These are phyloP conservation scores for Phytopythium kandeliae DNA, from an alignment of 352 stramenopile genomes.

Conservation along the genomic window DNA sequence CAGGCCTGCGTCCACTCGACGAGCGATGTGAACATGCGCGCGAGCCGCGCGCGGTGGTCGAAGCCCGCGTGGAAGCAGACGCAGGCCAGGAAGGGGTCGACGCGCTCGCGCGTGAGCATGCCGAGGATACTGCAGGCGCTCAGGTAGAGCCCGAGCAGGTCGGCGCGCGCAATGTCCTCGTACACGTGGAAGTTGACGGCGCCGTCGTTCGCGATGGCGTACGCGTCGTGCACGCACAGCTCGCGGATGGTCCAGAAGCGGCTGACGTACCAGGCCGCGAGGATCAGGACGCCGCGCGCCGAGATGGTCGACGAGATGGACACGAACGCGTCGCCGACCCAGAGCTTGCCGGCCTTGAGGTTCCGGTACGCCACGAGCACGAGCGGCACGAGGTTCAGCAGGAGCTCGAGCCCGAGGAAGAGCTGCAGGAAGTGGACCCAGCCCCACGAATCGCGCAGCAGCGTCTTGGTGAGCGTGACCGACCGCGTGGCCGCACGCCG, in stretches of 20 bases:
- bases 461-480: slow-evolving; percentile 14
- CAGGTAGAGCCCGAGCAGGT: slow-evolving; percentile 31
- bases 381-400: slow-evolving; percentile 23
- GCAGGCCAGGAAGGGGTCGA: slow-evolving; percentile 24
- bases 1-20: slow-evolving; percentile 9
- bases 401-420: slow-evolving; percentile 25
- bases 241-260: slow-evolving; percentile 51
- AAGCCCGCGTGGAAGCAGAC: slow-evolving; percentile 27
- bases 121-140: slow-evolving; percentile 17
- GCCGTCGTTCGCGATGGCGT: slow-evolving; percentile 50
- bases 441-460: slow-evolving; percentile 23
- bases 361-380: slow-evolving; percentile 24
- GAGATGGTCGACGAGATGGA: slow-evolving; percentile 20
- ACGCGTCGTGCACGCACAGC: slow-evolving; percentile 37
- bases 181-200: slow-evolving; percentile 25
- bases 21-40: slow-evolving; percentile 11
- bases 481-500: slow-evolving; percentile 14
- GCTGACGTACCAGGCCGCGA: slow-evolving; percentile 23
- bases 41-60: slow-evolving; percentile 11
- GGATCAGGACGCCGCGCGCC: slow-evolving; percentile 13
- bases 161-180: slow-evolving; percentile 20
- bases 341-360: slow-evolving; percentile 23
- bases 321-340: slow-evolving; percentile 36
- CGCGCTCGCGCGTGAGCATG: slow-evolving; percentile 16
- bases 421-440: slow-evolving; percentile 38